phyloP scores from a whole-genome alignment of 1,139 yeast genomes.

The Kodamaea derodonti region DNA sequence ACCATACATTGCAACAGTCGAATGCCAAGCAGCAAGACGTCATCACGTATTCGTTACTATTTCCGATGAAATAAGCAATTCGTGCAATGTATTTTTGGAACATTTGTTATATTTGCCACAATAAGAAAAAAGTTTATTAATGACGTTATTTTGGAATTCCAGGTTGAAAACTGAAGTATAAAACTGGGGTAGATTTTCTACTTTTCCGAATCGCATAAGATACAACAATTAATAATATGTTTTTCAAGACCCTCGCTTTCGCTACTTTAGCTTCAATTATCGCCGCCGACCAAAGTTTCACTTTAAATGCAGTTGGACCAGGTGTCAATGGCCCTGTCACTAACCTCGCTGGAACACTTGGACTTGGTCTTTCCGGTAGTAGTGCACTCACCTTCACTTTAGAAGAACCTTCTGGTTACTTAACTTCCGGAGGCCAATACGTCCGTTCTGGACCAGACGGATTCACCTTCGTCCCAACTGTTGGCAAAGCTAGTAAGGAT shows the following conservation, averaged over 20 bases:
- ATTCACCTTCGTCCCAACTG: slow-evolving; percentile 9
- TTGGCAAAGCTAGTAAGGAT: slow-evolving; percentile 21
- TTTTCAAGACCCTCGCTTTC: slow-evolving; percentile 18
- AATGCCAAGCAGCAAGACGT: no score
- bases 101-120: neutral
- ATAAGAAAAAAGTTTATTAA: neutral
- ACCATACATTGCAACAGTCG: no score
- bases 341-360: slow-evolving; percentile 14
- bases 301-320: slow-evolving; percentile 25
- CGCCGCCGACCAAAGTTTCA: slow-evolving; percentile 22
- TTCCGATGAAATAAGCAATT: neutral
- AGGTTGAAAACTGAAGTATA: neutral
- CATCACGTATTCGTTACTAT: no score
- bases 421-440: slow-evolving; percentile 16
- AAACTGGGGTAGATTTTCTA: neutral
- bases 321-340: slow-evolving; percentile 21
- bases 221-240: slow-evolving; percentile 10
- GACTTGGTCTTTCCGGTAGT: slow-evolving; percentile 20
- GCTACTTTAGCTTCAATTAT: slow-evolving; percentile 23
- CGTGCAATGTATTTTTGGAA: neutral
- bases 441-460: slow-evolving; percentile 15
- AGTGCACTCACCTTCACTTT: slow-evolving; percentile 20
- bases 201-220: neutral
- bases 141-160: neutral
- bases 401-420: slow-evolving; percentile 29